Evolutionary conservation across 2,329 filamentous ascomycete species (phyloP).

Genomic region (Biscogniauxia mediterranea): DNA sequence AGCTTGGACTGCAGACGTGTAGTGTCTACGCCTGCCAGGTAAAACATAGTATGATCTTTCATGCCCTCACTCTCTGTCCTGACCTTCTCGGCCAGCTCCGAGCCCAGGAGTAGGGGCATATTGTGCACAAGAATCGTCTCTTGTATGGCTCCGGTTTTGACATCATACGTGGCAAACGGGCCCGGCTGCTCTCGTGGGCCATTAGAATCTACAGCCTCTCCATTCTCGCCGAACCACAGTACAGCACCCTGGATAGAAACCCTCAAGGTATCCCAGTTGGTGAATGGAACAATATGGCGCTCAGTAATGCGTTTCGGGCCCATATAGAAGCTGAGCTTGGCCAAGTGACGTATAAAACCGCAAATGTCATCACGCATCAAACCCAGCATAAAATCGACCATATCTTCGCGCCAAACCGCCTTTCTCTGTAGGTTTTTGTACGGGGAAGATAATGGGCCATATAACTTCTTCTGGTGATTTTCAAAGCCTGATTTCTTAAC

Average conservation of each 20-base stretch:
- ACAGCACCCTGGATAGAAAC: slow-evolving; percentile 37
- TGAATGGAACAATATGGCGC: slow-evolving; percentile 24
- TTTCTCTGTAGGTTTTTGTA: slow-evolving; percentile 6
- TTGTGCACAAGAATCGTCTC: slow-evolving; percentile 46
- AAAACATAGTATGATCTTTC: slow-evolving; percentile 38
- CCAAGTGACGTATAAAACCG: slow-evolving; percentile 44
- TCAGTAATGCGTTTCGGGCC: slow-evolving; percentile 41
- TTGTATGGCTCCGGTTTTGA: slow-evolving; percentile 25
- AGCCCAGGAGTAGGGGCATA: slow-evolving; percentile 49
- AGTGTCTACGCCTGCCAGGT: slow-evolving; percentile 44
- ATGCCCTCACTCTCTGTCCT: slow-evolving; percentile 35
- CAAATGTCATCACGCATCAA: slow-evolving; percentile 48
- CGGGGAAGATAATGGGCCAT: slow-evolving; percentile 12
- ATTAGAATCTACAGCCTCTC: slow-evolving; percentile 1
- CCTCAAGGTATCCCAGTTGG: slow-evolving; percentile 42
- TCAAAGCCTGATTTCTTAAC: slow-evolving; percentile 10
- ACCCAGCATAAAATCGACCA: slow-evolving; percentile 51
- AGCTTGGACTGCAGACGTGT: slow-evolving; percentile 48
- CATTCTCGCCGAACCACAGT: slow-evolving; percentile 39
- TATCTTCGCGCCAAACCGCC: slow-evolving; percentile 53
- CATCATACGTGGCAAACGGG: slow-evolving; percentile 46
- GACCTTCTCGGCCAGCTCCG: slow-evolving; percentile 42
- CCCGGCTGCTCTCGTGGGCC: slow-evolving; percentile 21
- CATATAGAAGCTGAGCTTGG: slow-evolving; percentile 27
- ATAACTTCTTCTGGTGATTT: slow-evolving; percentile 7